phyloP scores from a whole-genome alignment of 345 rosid genomes.

The Citrus maxima region DNA sequence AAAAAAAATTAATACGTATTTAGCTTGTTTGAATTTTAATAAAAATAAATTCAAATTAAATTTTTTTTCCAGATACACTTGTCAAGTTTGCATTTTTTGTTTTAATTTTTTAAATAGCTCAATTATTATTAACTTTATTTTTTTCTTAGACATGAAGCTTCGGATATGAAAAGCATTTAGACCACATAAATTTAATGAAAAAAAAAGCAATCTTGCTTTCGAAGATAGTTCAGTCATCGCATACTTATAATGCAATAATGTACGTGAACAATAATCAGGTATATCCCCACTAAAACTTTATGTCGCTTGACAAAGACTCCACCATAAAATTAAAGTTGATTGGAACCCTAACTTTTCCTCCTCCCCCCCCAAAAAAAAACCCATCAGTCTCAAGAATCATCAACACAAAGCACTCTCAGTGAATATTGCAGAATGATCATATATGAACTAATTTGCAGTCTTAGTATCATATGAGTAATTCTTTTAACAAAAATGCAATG shows the following conservation, averaged over 20 bases:
- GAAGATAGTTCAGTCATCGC: neutral
- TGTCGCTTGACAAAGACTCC: slow-evolving; percentile 8
- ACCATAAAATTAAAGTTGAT: neutral
- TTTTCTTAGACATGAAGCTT: neutral
- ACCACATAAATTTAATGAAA: neutral
- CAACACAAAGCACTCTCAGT: neutral
- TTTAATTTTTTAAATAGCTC: too few species aligned
- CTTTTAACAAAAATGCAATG: neutral
- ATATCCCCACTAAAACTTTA: slow-evolving; percentile 8
- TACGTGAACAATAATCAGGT: neutral
- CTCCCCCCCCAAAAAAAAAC: too few species aligned
- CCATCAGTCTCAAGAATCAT: neutral
- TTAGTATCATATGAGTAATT: neutral
- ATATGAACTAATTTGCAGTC: too few species aligned
- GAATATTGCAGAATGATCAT: neutral
- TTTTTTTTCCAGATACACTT: neutral
- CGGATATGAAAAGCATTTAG: neutral
- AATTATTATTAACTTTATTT: neutral
- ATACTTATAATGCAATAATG: neutral
- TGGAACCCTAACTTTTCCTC: neutral
- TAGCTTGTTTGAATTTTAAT: neutral
- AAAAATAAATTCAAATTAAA: too few species aligned
- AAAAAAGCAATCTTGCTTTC: neutral
- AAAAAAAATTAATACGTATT: too few species aligned
- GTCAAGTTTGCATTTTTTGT: too few species aligned